Percentiles rank a stretch among this genome's conserved stretches.
Conservation (phyloP, 2,329 filamentous ascomycete species). For the Furcasterigmium furcatum region DNA sequence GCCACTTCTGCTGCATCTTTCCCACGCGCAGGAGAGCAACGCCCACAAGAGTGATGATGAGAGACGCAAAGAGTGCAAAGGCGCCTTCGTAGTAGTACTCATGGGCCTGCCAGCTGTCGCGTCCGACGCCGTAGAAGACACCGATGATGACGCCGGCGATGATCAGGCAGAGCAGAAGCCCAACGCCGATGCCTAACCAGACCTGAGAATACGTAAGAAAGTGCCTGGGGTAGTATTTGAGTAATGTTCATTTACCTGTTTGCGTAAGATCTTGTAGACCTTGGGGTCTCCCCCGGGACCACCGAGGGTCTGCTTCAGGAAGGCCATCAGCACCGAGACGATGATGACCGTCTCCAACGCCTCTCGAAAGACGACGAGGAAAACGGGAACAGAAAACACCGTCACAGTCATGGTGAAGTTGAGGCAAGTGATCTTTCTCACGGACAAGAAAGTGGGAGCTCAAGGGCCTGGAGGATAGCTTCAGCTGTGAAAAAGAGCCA, state of each 20-base stretch:
- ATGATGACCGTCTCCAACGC: conserved; percentile 80
- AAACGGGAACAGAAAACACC: conserved; percentile 76
- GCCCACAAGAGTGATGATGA: conserved; percentile 82
- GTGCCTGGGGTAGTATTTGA: not conserved
- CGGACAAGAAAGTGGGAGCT: not conserved
- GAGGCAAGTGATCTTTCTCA: not conserved
- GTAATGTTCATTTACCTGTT: conserved; percentile 44
- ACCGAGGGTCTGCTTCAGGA: conserved; percentile 75
- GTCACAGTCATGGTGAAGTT: conserved; percentile 52
- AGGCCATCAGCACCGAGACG: conserved; percentile 81
- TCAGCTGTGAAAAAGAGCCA: no score
- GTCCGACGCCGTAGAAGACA: conserved; percentile 65
- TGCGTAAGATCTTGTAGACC: conserved; percentile 65
- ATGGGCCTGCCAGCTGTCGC: conserved; percentile 61
- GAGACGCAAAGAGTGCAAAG: conserved; percentile 69
- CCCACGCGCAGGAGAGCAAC: conserved; percentile 76
- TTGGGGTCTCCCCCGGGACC: conserved; percentile 57
- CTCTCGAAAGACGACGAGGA: conserved; percentile 89
- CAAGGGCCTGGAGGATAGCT: no score
- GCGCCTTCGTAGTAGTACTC: conserved; percentile 81
- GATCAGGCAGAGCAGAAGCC: conserved; percentile 57
- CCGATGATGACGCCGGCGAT: conserved; percentile 65
- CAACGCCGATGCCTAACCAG: conserved; percentile 57
- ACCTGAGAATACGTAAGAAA: conserved; percentile 34
- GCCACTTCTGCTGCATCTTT: conserved; percentile 85